These are phyloP conservation scores for Magnolia sinica DNA, from an alignment of 164 flowering plant species.

Conservation along the genomic window DNA sequence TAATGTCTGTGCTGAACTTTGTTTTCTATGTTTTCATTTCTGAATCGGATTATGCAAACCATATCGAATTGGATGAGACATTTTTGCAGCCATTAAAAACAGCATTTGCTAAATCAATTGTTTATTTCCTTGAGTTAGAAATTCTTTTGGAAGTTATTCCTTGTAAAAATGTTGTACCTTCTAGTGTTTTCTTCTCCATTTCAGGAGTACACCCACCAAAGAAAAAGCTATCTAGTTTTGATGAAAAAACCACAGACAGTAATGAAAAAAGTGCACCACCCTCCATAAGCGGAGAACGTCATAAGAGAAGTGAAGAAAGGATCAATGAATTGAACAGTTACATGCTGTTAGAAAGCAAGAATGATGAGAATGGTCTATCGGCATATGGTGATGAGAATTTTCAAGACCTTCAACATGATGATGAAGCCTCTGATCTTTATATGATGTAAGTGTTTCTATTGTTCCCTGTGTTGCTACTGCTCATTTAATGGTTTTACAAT, in stretches of 20 bases:
- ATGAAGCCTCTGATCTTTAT: constrained; percentile 45
- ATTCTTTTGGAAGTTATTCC: neutral
- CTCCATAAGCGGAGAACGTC: constrained; percentile 7
- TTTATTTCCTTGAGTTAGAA: neutral
- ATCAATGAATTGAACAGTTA: constrained; percentile 16
- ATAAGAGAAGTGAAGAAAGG: constrained; percentile 7
- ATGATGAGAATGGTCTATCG: constrained; percentile 11
- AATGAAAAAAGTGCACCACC: constrained; percentile 5
- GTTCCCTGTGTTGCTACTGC: neutral
- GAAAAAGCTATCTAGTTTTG: constrained; percentile 9
- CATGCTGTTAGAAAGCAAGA: constrained; percentile 12
- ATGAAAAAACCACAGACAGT: constrained; percentile 12
- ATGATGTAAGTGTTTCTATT: constrained; percentile 33
- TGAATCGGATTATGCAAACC: neutral
- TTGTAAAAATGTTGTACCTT: constrained; percentile 1
- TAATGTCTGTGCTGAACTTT: neutral
- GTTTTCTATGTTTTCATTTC: neutral
- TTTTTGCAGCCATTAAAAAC: neutral
- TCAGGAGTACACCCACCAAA: constrained; percentile 21
- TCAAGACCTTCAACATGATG: constrained; percentile 16
- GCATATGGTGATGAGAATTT: constrained; percentile 13
- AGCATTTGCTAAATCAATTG: neutral
- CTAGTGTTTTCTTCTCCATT: neutral
- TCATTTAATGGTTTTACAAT: neutral
- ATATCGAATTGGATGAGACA: neutral